phyloP scores from a whole-genome alignment of 1,139 yeast genomes.

The Zygosaccharomyces pseudobailii region DNA sequence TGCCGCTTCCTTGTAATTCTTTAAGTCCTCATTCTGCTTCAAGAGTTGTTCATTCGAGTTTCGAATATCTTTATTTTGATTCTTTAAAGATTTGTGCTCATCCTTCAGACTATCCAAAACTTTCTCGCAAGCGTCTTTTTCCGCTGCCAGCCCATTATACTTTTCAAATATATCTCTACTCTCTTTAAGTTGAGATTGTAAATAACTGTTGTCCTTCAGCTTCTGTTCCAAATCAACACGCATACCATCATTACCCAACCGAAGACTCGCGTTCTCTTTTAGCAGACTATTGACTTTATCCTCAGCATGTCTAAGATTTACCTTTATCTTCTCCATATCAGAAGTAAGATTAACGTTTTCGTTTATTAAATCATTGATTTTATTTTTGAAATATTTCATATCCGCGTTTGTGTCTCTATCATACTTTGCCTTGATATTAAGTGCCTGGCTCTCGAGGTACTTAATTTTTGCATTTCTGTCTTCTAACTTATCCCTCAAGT shows the following conservation, averaged over 20 bases:
- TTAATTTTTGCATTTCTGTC: constrained; percentile 1
- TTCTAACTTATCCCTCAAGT: not conserved
- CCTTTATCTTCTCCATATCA: not conserved
- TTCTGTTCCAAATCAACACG: not conserved
- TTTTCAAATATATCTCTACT: not conserved
- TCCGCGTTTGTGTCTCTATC: not conserved
- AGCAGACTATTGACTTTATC: not conserved
- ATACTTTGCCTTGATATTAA: not conserved
- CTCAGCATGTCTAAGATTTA: not conserved
- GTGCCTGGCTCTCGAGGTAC: not conserved
- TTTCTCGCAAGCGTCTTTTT: not conserved
- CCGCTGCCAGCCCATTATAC: not conserved
- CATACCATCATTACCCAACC: not conserved
- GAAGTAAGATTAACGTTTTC: constrained; percentile 1
- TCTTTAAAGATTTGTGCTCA: not conserved
- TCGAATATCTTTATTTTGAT: not conserved
- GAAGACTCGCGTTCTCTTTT: not conserved
- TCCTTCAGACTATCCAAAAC: not conserved
- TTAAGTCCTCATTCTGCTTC: not conserved
- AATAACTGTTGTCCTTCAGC: not conserved
- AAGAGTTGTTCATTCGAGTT: not conserved
- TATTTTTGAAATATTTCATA: constrained; percentile 1
- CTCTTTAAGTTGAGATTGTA: not conserved
- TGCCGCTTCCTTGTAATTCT: not conserved
- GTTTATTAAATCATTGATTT: not conserved